Percentiles rank a stretch among this genome's conserved stretches.
Conservation (phyloP, 805 yeast species). For the Candida nonsorbophila region DNA sequence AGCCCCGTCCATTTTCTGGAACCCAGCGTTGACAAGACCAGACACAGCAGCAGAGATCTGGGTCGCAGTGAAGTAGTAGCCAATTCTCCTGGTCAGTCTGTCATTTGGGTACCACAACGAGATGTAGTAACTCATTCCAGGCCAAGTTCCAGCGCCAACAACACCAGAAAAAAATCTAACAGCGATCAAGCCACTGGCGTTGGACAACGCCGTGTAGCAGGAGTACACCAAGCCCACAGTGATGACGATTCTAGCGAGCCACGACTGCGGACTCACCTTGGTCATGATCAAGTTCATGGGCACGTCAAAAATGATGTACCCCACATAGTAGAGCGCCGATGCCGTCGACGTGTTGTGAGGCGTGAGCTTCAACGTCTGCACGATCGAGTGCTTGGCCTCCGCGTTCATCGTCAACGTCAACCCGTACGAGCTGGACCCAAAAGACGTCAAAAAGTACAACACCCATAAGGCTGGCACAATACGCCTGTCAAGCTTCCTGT, state of each 20-base stretch:
- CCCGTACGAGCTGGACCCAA: slow-evolving; percentile 74
- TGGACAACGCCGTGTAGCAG: slow-evolving; percentile 62
- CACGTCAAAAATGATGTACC: slow-evolving; percentile 76
- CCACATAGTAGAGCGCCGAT: slow-evolving; percentile 77
- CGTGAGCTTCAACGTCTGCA: slow-evolving; percentile 44
- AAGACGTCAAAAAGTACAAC: slow-evolving; percentile 71
- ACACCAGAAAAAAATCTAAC: slow-evolving; percentile 67
- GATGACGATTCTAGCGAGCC: slow-evolving; percentile 75
- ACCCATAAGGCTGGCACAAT: slow-evolving; percentile 83
- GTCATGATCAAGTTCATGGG: slow-evolving; percentile 89
- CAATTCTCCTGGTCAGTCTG: slow-evolving; percentile 71
- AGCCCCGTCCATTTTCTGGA: slow-evolving; percentile 72
- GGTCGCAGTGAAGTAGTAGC: slow-evolving; percentile 88
- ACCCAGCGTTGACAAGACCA: slow-evolving; percentile 82
- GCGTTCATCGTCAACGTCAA: slow-evolving; percentile 75
- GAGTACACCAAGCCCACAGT: slow-evolving; percentile 74
- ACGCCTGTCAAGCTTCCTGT: slow-evolving; percentile 60
- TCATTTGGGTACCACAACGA: slow-evolving; percentile 82
- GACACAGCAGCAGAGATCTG: slow-evolving; percentile 88
- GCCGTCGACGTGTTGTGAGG: slow-evolving; percentile 65
- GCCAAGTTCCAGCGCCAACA: slow-evolving; percentile 87
- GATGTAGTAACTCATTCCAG: slow-evolving; percentile 80
- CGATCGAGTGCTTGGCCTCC: slow-evolving; percentile 55
- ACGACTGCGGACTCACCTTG: slow-evolving; percentile 73
- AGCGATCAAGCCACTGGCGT: slow-evolving; percentile 60